Conservation (phyloP, 2,329 filamentous ascomycete genomes). For the Colletotrichum echinochloae region DNA sequence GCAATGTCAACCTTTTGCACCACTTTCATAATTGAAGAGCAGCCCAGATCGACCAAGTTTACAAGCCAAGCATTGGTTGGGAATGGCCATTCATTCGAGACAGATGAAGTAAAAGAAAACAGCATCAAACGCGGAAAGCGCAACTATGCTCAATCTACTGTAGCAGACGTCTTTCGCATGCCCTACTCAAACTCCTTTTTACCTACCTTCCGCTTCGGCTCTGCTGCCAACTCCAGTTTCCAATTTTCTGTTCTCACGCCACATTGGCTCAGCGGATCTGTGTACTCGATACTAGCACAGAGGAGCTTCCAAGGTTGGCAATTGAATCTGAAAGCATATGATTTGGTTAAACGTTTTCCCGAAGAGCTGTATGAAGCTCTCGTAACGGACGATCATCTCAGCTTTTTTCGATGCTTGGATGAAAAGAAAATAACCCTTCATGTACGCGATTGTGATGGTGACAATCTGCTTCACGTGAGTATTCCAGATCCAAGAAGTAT, state of each 20-base stretch:
- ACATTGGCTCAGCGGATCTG: conserved; percentile 2
- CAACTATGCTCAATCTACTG: neutral
- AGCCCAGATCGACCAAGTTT: neutral
- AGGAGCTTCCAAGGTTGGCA: conserved; percentile 12
- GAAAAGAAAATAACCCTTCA: neutral
- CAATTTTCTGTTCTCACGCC: conserved; percentile 11
- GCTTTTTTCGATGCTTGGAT: neutral
- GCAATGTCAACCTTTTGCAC: neutral
- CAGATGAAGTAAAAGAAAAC: neutral
- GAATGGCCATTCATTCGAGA: neutral
- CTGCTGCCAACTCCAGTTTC: neutral
- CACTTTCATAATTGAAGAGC: neutral
- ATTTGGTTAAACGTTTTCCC: neutral
- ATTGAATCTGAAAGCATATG: neutral
- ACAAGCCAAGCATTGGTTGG: neutral
- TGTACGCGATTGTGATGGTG: accelerated
- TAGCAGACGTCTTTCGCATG: neutral
- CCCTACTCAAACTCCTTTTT: neutral
- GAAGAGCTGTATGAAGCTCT: accelerated
- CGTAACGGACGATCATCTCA: neutral
- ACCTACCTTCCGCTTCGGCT: neutral
- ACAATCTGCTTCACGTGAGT: neutral
- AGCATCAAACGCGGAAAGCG: neutral
- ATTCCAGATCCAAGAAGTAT: accelerated
- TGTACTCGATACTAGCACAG: conserved; percentile 18